Base-by-base conservation (phyloP, 2,329 filamentous ascomycete genomes). In the Aspergillus sp. region DNA sequence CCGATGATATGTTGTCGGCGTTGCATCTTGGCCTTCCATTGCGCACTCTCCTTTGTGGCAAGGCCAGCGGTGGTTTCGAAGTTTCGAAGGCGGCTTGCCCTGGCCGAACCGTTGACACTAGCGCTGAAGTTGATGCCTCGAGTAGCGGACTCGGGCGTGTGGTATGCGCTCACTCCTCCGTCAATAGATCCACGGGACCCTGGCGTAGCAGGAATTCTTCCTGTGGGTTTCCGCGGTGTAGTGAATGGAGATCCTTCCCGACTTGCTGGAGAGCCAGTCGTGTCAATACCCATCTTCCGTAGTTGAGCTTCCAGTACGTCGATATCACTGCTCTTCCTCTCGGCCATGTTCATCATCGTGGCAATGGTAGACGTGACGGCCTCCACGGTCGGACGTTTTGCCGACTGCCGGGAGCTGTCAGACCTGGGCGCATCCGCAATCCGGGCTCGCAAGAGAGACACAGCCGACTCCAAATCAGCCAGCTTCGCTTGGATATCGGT, bases 301-400 rank as follows among this genome's bases (percentile, higher is more conserved):
- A 99, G 84, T 68, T 96, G 89, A 45, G 86, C 84, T 73, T 97
- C 94, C 29, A 97, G 80, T 5, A 96, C 84, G 68, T 96, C 91
- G 48, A 99, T 86, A 63, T 97, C 93, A 53, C 88, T 89, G 66
- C 89, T 94, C 68, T 90, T 89, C 74, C 91, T 90, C 77, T 97
- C 90, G 0, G 89, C 89, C 87, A 97, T 93, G 54, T 79, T 83
- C 31, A 92, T 97, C 88, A 99, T 92, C 67, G 94, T 96, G 53
- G 80, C 79, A 59, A 99, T 96, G 1, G 94, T 99, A 54, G 89
- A 89, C 61, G 92, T 87, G 17, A 99, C 89, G 0, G 91, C 90
- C 63, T 97, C 94, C 9, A 97, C 89, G 0, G 92, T 97, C 0
- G 94, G 94, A 4, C 87, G 82, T 47, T 80, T 63, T 40, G 54